Conservation (phyloP, 163 green algal genomes). For the Chlamydomonas reinhardtii region DNA sequence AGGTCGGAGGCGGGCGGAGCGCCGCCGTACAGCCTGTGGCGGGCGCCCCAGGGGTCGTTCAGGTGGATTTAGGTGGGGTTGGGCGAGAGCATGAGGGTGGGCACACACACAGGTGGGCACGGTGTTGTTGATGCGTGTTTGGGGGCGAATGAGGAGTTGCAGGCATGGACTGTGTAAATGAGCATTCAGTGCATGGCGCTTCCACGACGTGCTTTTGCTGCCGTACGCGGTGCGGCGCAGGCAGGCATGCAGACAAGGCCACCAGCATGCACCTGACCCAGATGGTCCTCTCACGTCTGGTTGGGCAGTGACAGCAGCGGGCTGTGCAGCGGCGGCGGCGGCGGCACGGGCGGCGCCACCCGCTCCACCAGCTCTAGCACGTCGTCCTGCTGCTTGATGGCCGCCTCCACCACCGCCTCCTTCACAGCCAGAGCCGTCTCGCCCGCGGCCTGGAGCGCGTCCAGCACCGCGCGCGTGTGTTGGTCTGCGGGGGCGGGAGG, state of each 20-base stretch:
- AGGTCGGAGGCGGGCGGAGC: constrained; percentile 1
- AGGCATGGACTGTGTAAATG: no score
- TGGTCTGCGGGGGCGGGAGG: not conserved
- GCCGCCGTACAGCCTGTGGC: constrained; percentile 5
- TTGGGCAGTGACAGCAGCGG: constrained; percentile 3
- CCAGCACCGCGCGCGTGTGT: constrained; percentile 30
- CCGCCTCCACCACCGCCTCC: constrained; percentile 37
- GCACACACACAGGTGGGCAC: no score
- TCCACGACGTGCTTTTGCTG: no score
- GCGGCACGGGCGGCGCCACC: constrained; percentile 16
- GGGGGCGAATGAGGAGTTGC: no score
- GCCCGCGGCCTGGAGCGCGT: constrained; percentile 28
- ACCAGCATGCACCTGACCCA: no score
- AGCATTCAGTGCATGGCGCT: no score
- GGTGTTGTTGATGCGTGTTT: no score
- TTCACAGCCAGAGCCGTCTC: constrained; percentile 30
- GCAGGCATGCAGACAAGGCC: no score
- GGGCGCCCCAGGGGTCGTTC: no score
- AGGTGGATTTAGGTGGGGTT: no score
- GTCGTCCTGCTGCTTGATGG: constrained; percentile 37
- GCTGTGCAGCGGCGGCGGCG: constrained; percentile 5
- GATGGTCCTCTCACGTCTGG: constrained; percentile 4
- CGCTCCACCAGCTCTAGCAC: constrained; percentile 10
- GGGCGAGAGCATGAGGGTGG: no score
- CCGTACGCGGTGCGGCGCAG: no score